A percentile compares a stretch with the other conserved stretches of the same genome.
Conservation (phyloP, 2,329 filamentous ascomycete species). For the Stachybotrys echinatus region DNA sequence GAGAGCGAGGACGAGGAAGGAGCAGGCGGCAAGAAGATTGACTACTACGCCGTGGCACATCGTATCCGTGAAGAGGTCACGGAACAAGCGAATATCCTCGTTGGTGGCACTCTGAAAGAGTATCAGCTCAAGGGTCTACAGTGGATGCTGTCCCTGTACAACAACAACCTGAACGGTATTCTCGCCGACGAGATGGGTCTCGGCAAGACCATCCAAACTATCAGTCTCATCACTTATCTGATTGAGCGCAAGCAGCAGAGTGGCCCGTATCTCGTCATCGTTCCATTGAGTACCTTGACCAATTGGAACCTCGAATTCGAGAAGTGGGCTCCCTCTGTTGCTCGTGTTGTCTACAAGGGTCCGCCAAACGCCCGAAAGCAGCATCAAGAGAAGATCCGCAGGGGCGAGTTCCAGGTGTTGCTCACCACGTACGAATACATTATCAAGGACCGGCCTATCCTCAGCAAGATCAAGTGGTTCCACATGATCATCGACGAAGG, state of each 20-base stretch:
- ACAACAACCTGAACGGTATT: slow-evolving; percentile 99
- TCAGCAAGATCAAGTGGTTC: slow-evolving; percentile 99
- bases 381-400: slow-evolving; percentile 90
- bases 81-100: slow-evolving; percentile 75
- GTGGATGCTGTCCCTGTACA: slow-evolving; percentile 99
- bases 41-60: slow-evolving; percentile 98
- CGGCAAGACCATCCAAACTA: slow-evolving; percentile 98
- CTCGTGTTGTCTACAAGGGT: slow-evolving; percentile 92
- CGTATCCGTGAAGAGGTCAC: slow-evolving; percentile 89
- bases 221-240: slow-evolving; percentile 93
- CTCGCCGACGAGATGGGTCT: slow-evolving; percentile 99
- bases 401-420: slow-evolving; percentile 91
- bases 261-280: slow-evolving; percentile 93
- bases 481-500: slow-evolving; percentile 99
- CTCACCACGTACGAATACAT: slow-evolving; percentile 99
- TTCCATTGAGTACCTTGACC: slow-evolving; percentile 91
- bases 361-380: slow-evolving; percentile 82
- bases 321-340: slow-evolving; percentile 90
- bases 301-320: slow-evolving; percentile 99
- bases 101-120: slow-evolving; percentile 90
- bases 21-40: slow-evolving; percentile 74
- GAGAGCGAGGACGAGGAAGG: slow-evolving; percentile 67
- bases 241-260: slow-evolving; percentile 92
- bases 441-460: slow-evolving; percentile 92
- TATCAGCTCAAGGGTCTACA: slow-evolving; percentile 98